Conservation (phyloP, 1,284 basidiomycete species). For the Gomphus sp. region DNA sequence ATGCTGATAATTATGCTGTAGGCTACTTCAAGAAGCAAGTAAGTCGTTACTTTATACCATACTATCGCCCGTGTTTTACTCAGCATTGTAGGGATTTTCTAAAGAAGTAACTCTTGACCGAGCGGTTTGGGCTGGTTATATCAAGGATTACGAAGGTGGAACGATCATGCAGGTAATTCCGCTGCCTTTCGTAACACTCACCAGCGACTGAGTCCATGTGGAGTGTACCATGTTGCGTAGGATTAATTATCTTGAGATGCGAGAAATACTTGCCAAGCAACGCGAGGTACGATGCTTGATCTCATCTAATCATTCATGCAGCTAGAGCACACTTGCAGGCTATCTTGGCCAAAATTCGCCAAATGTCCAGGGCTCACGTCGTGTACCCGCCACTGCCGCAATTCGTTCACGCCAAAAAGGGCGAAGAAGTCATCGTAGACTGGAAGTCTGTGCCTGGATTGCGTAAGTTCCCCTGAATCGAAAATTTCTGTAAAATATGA, state of each 20-base stretch:
- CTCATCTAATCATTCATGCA: neutral
- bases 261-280: constrained; percentile 72
- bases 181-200: neutral
- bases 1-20: constrained; percentile 98
- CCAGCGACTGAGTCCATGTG: neutral
- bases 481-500: neutral
- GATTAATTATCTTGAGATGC: constrained; percentile 84
- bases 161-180: constrained; percentile 84
- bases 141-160: constrained; percentile 99
- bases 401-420: constrained; percentile 52
- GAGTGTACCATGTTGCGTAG: constrained; percentile 86
- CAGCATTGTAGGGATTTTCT: constrained; percentile 62
- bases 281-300: constrained; percentile 46
- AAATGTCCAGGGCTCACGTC: constrained; percentile 81
- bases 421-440: constrained; percentile 42
- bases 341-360: constrained; percentile 81
- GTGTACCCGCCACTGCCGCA: constrained; percentile 77
- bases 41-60: neutral
- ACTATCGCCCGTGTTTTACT: neutral
- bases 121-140: constrained; percentile 95
- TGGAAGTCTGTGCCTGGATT: constrained; percentile 79
- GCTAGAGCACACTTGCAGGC: constrained; percentile 32
- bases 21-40: constrained; percentile 97
- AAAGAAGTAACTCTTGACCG: constrained; percentile 93
- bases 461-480: constrained; percentile 36